A percentile compares a stretch with the other conserved stretches of the same genome.
phyloP scores from a whole-genome alignment of 2,329 filamentous ascomycete genomes.

The Dactylonectria estremocensis region DNA sequence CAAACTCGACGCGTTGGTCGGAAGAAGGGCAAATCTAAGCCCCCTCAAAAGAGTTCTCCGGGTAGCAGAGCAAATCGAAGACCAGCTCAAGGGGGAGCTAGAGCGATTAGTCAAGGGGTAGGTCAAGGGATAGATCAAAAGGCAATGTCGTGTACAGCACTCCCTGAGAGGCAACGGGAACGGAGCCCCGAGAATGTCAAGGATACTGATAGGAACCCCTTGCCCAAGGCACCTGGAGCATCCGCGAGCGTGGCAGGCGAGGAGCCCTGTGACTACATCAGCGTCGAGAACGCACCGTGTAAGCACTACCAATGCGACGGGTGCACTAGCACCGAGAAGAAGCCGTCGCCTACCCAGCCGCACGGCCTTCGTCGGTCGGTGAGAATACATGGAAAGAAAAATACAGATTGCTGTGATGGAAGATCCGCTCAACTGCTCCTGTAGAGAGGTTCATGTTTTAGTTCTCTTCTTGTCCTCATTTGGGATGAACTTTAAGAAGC shows the following conservation, averaged over 20 bases:
- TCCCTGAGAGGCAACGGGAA: not conserved
- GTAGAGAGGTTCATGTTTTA: too few species aligned
- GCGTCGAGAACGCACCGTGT: not conserved
- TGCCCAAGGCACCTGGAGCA: not conserved
- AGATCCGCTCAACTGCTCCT: too few species aligned
- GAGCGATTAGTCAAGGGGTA: not conserved
- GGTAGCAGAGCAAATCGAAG: not conserved
- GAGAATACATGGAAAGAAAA: too few species aligned
- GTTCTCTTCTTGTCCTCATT: too few species aligned
- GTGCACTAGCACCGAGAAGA: not conserved
- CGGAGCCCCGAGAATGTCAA: not conserved
- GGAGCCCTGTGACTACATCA: not conserved
- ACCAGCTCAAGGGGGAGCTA: not conserved
- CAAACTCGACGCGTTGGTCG: not conserved
- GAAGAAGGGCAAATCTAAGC: not conserved
- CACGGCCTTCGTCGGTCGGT: too few species aligned
- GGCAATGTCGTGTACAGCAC: slow-evolving; percentile 1
- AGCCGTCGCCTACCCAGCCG: not conserved
- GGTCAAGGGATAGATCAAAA: not conserved
- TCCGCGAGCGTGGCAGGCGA: not conserved
- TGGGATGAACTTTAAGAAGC: too few species aligned
- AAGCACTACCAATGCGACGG: not conserved
- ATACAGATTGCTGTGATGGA: too few species aligned
- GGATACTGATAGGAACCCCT: not conserved
- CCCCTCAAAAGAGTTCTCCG: not conserved